A percentile compares a stretch with the other conserved stretches of the same genome.
phyloP scores from a whole-genome alignment of 495 filamentous ascomycete species.

The Penicillium coprophilum region DNA sequence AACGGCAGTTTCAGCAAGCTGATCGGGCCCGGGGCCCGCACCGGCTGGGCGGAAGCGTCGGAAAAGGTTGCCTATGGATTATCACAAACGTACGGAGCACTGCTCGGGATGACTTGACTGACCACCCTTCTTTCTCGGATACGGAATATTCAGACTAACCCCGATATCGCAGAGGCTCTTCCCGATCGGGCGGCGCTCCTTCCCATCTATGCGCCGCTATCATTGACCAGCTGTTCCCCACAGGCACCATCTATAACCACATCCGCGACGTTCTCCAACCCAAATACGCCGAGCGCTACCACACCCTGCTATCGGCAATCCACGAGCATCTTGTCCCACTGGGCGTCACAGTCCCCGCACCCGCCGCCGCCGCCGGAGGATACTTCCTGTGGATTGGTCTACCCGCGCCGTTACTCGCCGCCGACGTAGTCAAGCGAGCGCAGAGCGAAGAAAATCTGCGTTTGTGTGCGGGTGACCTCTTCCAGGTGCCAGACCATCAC shows the following conservation, averaged over 20 bases:
- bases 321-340: constrained; percentile 55
- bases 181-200: constrained; percentile 73
- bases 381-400: constrained; percentile 81
- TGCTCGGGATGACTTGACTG: neutral
- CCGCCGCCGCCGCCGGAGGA: constrained; percentile 53
- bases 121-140: neutral
- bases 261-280: constrained; percentile 51
- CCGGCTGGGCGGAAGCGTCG: constrained; percentile 79
- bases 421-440: constrained; percentile 54
- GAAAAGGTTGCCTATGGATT: constrained; percentile 65
- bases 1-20: constrained; percentile 89
- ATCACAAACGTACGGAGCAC: constrained; percentile 57
- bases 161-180: constrained; percentile 52
- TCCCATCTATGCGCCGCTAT: constrained; percentile 69
- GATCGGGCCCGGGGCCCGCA: constrained; percentile 72
- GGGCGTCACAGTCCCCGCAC: constrained; percentile 52
- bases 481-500: constrained; percentile 60
- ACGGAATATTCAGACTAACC: constrained; percentile 10
- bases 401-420: constrained; percentile 50
- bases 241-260: constrained; percentile 50
- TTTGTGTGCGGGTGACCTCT: constrained; percentile 62
- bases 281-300: constrained; percentile 57
- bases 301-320: constrained; percentile 53
- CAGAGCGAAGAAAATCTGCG: constrained; percentile 58
- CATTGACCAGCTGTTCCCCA: constrained; percentile 57